Conservation (phyloP, 441 rosid species). For the Theobroma grandiflorum region DNA sequence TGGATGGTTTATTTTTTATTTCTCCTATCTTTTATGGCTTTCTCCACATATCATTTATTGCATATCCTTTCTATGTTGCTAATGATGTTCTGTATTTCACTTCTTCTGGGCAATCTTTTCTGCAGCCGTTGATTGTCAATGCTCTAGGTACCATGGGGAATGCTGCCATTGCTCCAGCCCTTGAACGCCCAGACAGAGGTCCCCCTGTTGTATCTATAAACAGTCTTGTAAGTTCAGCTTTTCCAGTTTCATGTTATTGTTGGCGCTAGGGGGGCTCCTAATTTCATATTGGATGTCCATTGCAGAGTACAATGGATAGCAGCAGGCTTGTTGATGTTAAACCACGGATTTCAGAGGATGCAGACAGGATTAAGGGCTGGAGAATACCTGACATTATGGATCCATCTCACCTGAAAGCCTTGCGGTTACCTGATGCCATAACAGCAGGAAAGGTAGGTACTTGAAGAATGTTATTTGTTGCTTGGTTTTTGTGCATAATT, state of each 20-base stretch:
- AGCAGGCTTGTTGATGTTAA: conserved; percentile 59
- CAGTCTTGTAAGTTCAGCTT: conserved; percentile 43
- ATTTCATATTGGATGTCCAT: conserved; percentile 26
- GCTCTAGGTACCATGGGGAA: conserved; percentile 51
- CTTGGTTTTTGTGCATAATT: neutral
- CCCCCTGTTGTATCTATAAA: conserved; percentile 49
- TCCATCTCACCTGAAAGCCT: conserved; percentile 50
- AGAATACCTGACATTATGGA: conserved; percentile 52
- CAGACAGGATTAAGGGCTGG: conserved; percentile 54
- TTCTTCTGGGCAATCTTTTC: neutral
- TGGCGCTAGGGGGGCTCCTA: conserved; percentile 19
- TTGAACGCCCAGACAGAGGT: conserved; percentile 56
- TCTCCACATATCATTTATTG: neutral
- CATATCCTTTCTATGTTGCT: neutral
- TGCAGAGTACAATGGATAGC: conserved; percentile 52
- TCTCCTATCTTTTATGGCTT: neutral
- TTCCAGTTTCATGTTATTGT: conserved; percentile 25
- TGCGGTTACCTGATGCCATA: conserved; percentile 50
- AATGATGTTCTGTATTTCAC: conserved; percentile 20
- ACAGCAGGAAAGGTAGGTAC: conserved; percentile 47
- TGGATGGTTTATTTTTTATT: neutral
- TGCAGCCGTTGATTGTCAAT: conserved; percentile 55
- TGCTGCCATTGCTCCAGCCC: conserved; percentile 45
- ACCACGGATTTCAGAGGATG: conserved; percentile 52
- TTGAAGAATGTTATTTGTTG: conserved; percentile 11